A percentile compares a stretch with the other conserved stretches of the same genome.
phyloP scores from a whole-genome alignment of 2,329 filamentous ascomycete species.

The Alternaria incomplexa region DNA sequence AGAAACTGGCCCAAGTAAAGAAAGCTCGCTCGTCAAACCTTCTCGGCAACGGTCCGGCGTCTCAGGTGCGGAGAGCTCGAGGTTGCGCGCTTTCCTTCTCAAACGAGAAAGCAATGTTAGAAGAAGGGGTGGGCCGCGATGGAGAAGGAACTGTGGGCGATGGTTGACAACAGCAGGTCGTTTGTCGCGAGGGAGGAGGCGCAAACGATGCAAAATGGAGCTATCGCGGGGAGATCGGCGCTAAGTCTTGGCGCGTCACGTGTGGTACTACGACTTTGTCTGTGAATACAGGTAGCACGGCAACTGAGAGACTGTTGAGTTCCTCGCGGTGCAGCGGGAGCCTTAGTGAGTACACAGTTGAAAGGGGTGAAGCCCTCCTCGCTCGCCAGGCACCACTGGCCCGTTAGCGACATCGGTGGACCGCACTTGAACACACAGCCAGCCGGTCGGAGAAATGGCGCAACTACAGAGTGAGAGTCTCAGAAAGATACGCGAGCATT shows the following conservation, averaged over 20 bases:
- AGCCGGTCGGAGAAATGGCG: constrained; percentile 24
- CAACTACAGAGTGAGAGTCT: constrained; percentile 22
- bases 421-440: constrained; percentile 1
- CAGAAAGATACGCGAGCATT: constrained; percentile 40
- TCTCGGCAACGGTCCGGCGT: constrained; percentile 37
- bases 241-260: constrained; percentile 29
- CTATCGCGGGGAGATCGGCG: constrained; percentile 21
- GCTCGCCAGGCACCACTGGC: constrained; percentile 2
- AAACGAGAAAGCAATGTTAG: constrained; percentile 20
- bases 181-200: constrained; percentile 24
- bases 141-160: constrained; percentile 26
- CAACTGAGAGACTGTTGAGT: background rate
- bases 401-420: constrained; percentile 6
- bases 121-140: constrained; percentile 21
- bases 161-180: constrained; percentile 19
- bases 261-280: constrained; percentile 7
- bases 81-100: constrained; percentile 27
- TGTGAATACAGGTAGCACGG: background rate
- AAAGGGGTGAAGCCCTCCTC: constrained; percentile 2
- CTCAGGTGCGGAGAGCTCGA: constrained; percentile 27
- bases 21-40: constrained; percentile 51
- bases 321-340: background rate
- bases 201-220: constrained; percentile 24
- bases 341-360: background rate
- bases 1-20: constrained; percentile 45